These are phyloP conservation scores for Auricularia sp. DNA, from an alignment of 768 basidiomycete species.

Conservation along the genomic window DNA sequence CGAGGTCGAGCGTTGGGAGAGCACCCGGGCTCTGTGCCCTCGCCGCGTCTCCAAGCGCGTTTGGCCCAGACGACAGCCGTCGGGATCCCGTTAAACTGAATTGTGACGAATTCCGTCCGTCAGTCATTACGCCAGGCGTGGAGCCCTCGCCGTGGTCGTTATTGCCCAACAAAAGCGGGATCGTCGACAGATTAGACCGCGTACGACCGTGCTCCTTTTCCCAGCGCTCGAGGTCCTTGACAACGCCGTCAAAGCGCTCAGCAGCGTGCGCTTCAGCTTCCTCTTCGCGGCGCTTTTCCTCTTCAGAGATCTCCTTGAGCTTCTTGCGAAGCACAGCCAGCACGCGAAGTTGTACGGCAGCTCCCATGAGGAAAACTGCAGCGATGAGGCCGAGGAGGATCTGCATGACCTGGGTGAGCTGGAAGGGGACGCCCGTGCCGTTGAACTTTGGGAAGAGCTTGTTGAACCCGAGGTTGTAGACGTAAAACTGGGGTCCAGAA, in stretches of 20 bases:
- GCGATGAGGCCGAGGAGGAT: slow-evolving; percentile 86
- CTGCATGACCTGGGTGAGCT: slow-evolving; percentile 82
- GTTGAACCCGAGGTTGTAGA: slow-evolving; percentile 88
- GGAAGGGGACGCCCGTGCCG: slow-evolving; percentile 58
- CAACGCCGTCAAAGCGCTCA: slow-evolving; percentile 50
- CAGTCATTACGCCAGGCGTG: slow-evolving; percentile 38
- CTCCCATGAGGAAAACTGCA: slow-evolving; percentile 75
- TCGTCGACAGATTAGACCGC: not conserved
- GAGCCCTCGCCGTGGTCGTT: slow-evolving; percentile 14
- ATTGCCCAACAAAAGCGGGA: not conserved
- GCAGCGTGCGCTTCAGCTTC: slow-evolving; percentile 70
- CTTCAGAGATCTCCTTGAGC: slow-evolving; percentile 67
- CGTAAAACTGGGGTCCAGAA: slow-evolving; percentile 59
- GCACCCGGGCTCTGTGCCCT: slow-evolving; percentile 39
- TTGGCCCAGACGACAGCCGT: slow-evolving; percentile 40
- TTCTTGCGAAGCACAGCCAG: slow-evolving; percentile 70
- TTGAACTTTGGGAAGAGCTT: slow-evolving; percentile 69
- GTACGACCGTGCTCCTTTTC: slow-evolving; percentile 67
- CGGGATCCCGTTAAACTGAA: slow-evolving; percentile 39
- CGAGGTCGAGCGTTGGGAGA: slow-evolving; percentile 66
- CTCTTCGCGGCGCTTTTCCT: slow-evolving; percentile 59
- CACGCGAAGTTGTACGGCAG: slow-evolving; percentile 83
- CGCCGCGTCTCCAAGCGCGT: not conserved
- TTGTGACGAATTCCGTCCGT: slow-evolving; percentile 29
- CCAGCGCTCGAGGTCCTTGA: slow-evolving; percentile 72